Evolutionary conservation across 2,329 filamentous ascomycete species (phyloP), one percentile per base, ranked within the genome.

Genomic region (Exophiala phaeomuriformis): DNA sequence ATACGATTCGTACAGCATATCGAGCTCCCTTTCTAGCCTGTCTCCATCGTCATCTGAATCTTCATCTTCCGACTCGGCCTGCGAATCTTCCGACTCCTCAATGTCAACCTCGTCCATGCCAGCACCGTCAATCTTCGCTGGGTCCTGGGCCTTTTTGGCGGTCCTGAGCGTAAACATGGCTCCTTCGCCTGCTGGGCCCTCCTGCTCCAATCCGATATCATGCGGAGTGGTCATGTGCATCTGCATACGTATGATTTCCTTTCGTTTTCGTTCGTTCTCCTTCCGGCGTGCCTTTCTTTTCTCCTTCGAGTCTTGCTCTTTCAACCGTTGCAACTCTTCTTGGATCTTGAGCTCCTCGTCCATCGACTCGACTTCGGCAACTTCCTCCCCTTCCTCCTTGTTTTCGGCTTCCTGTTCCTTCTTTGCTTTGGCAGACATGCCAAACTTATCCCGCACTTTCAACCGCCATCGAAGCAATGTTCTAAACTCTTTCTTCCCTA

Each of bases 141-240:
- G 75, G 2, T 83, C 84, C 44, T 84, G 82, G 12, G 83, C 81
- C 67, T 88, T 86, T 66, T 96, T 88, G 42, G 94, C 79, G 5
- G 82, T 75, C 69, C 90, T 95, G 44, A 97, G 77, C 2, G 82
- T 82, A 68, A 98, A 98, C 76, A 95, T 93, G 30, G 87, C 77
- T 43, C 89, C 87, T 40, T 89, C 84, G 28, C 88, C 90, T 47
- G 81, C 76, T 0, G 88, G 86, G 0, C 88, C 88, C 28, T 80
- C 73, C 70, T 93, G 89, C 67, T 95, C 93, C 73, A 95, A 81
- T 65, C 93, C 93, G 59, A 98, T 95, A 60, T 98, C 93, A 77
- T 89, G 93, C 5, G 93, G 93, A 0, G 90, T 87, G 1, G 85
- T 85, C 93, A 98, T 98, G 72, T 96, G 85, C 75, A 98, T 83